Evolutionary conservation across 208 protist genomes (phyloP).

Genomic region (Wallacemonas sp.): DNA sequence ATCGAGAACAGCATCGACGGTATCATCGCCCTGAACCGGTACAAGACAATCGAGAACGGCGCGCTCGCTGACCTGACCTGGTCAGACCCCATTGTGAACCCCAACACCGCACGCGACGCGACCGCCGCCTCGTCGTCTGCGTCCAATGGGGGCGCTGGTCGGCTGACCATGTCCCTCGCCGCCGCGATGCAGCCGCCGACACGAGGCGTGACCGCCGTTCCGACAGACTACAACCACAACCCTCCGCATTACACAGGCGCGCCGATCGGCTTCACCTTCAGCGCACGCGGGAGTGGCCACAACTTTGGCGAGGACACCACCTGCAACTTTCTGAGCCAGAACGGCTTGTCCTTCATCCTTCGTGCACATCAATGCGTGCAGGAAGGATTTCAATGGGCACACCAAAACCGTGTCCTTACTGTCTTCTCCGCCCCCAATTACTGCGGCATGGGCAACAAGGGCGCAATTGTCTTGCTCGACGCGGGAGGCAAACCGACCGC

Average conservation of each 20-base stretch:
- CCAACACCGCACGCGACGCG: neutral
- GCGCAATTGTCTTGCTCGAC: conserved; percentile 92
- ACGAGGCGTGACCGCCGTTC: neutral
- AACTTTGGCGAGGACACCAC: conserved; percentile 99
- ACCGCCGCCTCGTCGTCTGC: too few relatives aligned
- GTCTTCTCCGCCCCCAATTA: conserved; percentile 99
- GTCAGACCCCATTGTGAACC: conserved; percentile 94
- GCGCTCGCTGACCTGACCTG: conserved; percentile 99
- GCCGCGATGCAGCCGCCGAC: conserved; percentile 2
- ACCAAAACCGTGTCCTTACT: conserved; percentile 97
- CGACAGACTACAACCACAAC: conserved; percentile 21
- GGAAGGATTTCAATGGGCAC: conserved; percentile 99
- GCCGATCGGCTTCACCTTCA: conserved; percentile 95
- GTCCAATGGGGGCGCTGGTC: too few relatives aligned
- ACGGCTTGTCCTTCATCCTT: conserved; percentile 97
- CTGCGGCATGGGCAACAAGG: conserved; percentile 99
- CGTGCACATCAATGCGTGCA: conserved; percentile 98
- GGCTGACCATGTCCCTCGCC: neutral
- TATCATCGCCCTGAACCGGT: conserved; percentile 94
- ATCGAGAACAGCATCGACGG: conserved; percentile 96
- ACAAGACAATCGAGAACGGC: conserved; percentile 92
- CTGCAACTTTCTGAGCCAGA: conserved; percentile 94
- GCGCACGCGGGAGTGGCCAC: conserved; percentile 98
- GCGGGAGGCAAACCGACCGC: conserved; percentile 36
- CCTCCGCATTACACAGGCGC: conserved; percentile 29